Percentiles rank a stretch among this genome's conserved stretches.
These are phyloP conservation scores for Kluyveromyces marxianus DNA, from an alignment of 1,139 yeast species.

Conservation along the genomic window DNA sequence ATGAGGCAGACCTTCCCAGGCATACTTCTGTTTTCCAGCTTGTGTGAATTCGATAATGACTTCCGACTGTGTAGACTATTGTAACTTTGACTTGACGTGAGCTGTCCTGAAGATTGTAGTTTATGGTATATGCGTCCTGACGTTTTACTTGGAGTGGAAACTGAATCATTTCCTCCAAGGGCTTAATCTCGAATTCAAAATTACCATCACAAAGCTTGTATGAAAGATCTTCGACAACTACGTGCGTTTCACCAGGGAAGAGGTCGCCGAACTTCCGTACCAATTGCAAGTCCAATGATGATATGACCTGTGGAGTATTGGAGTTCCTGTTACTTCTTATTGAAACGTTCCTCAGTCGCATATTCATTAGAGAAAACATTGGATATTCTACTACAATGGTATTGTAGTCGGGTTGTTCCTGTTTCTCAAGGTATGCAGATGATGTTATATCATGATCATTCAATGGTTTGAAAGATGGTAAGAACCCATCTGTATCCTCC, in stretches of 20 bases:
- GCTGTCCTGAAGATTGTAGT: constrained; percentile 21
- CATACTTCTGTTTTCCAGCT: constrained; percentile 30
- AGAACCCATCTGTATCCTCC: not conserved
- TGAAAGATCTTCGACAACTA: constrained; percentile 4
- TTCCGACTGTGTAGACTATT: constrained; percentile 15
- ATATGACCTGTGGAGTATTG: constrained; percentile 14
- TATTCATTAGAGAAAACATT: constrained; percentile 27
- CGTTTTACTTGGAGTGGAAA: constrained; percentile 19
- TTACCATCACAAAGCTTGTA: constrained; percentile 22
- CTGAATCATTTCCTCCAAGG: constrained; percentile 16
- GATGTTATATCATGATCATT: not conserved
- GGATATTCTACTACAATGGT: constrained; percentile 11
- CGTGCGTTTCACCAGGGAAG: constrained; percentile 1
- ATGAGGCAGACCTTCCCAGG: constrained; percentile 15
- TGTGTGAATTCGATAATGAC: constrained; percentile 15
- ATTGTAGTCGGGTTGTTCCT: not conserved
- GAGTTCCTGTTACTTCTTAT: constrained; percentile 12
- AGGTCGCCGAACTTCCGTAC: constrained; percentile 18
- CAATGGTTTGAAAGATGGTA: constrained; percentile 5
- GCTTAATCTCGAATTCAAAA: constrained; percentile 16
- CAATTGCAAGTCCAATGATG: constrained; percentile 29
- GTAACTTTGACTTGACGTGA: constrained; percentile 17
- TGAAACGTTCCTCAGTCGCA: constrained; percentile 26
- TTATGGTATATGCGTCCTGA: constrained; percentile 25
- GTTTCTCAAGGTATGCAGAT: not conserved